Conservation (phyloP, 768 basidiomycete genomes). For the Mrakia gelida region DNA sequence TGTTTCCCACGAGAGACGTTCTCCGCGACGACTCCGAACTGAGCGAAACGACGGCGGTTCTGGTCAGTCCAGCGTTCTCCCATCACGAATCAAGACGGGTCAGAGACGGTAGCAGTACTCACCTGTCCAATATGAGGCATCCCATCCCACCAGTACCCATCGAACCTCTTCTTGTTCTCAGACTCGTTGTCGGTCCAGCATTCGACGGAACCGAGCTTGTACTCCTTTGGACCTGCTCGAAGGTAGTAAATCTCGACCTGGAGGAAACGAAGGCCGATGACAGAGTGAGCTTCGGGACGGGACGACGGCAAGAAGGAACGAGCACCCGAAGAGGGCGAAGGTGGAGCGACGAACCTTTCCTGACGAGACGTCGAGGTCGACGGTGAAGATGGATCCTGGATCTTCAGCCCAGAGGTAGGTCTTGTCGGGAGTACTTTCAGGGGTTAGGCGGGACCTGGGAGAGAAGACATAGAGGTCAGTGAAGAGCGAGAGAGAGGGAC, state of each 20-base stretch:
- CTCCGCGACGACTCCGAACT: not conserved
- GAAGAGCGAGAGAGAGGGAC: not conserved
- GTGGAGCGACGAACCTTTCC: not conserved
- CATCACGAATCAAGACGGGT: too few species aligned
- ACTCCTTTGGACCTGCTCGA: not conserved
- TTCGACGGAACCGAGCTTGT: not conserved
- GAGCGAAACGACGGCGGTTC: too few species aligned
- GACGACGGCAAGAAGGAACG: not conserved
- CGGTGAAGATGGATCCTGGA: not conserved
- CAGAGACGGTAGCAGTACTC: not conserved
- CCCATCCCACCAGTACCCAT: conserved; percentile 1
- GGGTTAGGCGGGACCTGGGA: not conserved
- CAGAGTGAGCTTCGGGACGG: not conserved
- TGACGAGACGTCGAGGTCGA: not conserved
- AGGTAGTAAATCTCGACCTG: conserved; percentile 9
- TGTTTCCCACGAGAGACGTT: not conserved
- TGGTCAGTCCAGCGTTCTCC: too few species aligned
- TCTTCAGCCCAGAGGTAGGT: not conserved
- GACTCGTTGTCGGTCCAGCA: not conserved
- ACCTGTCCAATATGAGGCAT: conserved; percentile 11
- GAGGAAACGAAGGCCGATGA: not conserved
- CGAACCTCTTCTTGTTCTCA: not conserved
- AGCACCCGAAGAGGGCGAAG: too few species aligned
- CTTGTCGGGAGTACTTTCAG: conserved; percentile 1
- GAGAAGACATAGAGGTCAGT: not conserved